Base-by-base conservation (phyloP, 495 filamentous ascomycete species). In the Lasiosphaeris hirsuta region DNA sequence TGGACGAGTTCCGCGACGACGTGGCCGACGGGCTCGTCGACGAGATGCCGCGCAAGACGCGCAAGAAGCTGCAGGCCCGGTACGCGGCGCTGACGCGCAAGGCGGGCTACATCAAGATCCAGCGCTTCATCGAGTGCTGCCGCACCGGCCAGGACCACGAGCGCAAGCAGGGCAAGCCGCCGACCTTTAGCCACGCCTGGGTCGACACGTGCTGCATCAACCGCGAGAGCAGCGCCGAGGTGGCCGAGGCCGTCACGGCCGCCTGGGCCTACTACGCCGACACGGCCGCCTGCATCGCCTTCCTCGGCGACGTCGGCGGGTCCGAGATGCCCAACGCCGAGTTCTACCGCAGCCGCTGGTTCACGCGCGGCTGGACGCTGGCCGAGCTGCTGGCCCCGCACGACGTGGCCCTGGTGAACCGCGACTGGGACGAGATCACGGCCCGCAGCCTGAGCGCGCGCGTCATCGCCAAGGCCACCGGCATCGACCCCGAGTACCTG, bases 321-420 rank as follows among this genome's bases (percentile, higher is more conserved):
- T 37, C 33, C 8, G 15, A 23, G 37, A 23, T 10, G 15, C 7
- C 15, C 13, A 38, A 33, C 7, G 7, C 15, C 19, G 15, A 19
- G 17, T 6, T 57, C 1, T 4, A 36, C 11, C 15, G 37, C 9
- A 48, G 58, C 53, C 54, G 59, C 7, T 78, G 76, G 74, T 74
- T 77, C 30, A 61, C 49, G 3, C 55, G 75, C 37, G 74, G 74
- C 10, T 78, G 74, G 70, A 77, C 75, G 4, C 54, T 77, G 14
- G 72, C 76, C 53, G 73, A 76, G 56, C 62, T 77, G 5, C 59
- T 78, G 11, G 71, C 73, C 0, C 70, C 75, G 1, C 19, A 19
- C 5, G 36, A 57, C 10, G 52, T 78, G 1, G 37, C 48, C 0
- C 76, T 78, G 41, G 72, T 57, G 57, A 58, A 68, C 23, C 19